Evolutionary conservation across 192 early-diverging fungal species (phyloP).

Genomic region (Glomus cerebriforme): DNA sequence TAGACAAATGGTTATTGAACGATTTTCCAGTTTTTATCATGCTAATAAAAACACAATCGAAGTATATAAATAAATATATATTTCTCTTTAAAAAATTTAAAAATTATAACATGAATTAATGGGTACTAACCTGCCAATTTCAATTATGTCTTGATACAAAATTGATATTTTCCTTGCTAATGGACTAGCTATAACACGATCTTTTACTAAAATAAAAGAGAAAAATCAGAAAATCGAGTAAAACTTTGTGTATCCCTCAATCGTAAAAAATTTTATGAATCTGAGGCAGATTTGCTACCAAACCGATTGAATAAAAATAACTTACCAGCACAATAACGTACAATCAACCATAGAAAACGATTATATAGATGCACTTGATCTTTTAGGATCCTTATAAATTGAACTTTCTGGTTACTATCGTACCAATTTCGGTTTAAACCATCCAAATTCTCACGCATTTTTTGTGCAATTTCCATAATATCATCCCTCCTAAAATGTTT

Average conservation of each 20-base stretch:
- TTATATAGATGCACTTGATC: neutral
- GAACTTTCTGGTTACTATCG: neutral
- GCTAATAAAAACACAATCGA: neutral
- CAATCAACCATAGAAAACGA: neutral
- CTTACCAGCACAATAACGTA: neutral
- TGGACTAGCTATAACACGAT: neutral
- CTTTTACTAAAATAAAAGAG: neutral
- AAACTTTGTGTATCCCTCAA: neutral
- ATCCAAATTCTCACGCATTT: neutral
- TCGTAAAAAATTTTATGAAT: too few species aligned
- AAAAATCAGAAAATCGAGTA: neutral
- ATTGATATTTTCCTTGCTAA: neutral
- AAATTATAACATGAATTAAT: neutral
- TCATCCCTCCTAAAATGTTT: neutral
- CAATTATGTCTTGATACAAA: neutral
- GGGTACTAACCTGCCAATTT: neutral
- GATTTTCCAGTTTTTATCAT: neutral
- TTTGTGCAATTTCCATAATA: neutral
- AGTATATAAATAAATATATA: too few species aligned
- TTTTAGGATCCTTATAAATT: neutral
- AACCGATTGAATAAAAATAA: too few species aligned
- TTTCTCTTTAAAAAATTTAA: neutral
- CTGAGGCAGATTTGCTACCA: too few species aligned
- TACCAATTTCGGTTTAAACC: neutral
- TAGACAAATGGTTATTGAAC: neutral